These are phyloP conservation scores for Podospora pseudopauciseta DNA, from an alignment of 495 filamentous ascomycete genomes.

Conservation along the genomic window DNA sequence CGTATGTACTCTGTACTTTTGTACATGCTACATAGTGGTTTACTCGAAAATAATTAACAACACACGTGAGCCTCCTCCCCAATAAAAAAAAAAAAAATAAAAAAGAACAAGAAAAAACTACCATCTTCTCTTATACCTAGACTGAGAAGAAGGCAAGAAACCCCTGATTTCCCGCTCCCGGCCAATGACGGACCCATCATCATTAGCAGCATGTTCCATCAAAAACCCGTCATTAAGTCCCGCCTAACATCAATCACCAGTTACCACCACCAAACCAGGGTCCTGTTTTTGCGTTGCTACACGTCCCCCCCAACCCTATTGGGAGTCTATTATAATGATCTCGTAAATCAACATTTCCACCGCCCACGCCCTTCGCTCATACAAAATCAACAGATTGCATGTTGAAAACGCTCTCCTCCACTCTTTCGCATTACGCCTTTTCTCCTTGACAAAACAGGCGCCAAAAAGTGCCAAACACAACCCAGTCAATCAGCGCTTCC, in stretches of 20 bases:
- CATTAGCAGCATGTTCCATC: background rate
- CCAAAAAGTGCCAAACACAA: background rate
- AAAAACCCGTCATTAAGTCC: background rate
- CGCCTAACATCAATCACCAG: too few relatives aligned
- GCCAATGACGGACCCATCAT: background rate
- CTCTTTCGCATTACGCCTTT: background rate
- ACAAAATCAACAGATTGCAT: background rate
- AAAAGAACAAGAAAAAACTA: too few relatives aligned
- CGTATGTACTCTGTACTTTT: background rate
- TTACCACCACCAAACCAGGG: slow-evolving; percentile 1
- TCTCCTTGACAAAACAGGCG: background rate
- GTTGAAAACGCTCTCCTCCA: background rate
- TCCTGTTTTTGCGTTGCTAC: background rate
- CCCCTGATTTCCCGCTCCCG: background rate
- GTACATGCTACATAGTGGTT: background rate
- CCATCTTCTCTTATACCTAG: background rate
- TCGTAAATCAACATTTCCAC: background rate
- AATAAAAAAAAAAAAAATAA: background rate
- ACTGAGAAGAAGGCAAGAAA: background rate
- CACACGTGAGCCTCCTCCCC: background rate
- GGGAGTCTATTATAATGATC: background rate
- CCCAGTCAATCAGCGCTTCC: background rate
- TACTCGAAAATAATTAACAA: background rate
- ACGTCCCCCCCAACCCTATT: background rate
- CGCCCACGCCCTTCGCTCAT: background rate